Percentiles rank a stretch among this genome's conserved stretches.
phyloP scores from a whole-genome alignment of 176 grass and related monocot species.

The Coix lacrymajobi region DNA sequence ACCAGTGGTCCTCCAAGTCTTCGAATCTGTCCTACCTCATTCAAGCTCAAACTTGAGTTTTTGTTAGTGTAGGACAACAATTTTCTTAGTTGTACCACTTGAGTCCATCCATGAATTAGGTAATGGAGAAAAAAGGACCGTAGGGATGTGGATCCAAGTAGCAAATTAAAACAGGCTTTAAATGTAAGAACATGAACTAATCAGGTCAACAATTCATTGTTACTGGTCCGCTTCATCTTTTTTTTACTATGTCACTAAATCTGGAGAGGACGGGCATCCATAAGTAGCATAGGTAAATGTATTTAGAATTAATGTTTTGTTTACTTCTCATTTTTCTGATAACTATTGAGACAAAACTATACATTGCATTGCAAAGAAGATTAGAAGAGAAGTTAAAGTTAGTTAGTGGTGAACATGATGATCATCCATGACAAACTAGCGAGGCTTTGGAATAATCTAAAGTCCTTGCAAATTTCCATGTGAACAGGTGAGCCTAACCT shows the following conservation, averaged over 20 bases:
- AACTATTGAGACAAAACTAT: neutral
- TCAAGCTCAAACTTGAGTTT: slow-evolving; percentile 4
- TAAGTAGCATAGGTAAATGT: neutral
- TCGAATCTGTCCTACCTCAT: neutral
- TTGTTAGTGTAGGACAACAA: neutral
- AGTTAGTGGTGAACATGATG: slow-evolving; percentile 23
- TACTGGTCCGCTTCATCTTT: neutral
- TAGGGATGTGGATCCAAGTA: neutral
- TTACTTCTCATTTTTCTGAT: neutral
- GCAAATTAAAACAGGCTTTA: neutral
- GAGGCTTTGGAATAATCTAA: neutral
- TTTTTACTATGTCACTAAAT: neutral
- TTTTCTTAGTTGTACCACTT: neutral
- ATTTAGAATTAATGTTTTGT: neutral
- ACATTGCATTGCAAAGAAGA: neutral
- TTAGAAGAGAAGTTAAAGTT: neutral
- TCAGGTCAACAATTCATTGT: neutral
- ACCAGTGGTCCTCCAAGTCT: slow-evolving; percentile 12
- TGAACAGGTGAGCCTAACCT: neutral
- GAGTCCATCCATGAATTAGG: neutral
- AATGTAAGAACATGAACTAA: neutral
- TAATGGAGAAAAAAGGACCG: neutral
- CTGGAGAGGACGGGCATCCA: neutral
- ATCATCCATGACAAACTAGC: neutral
- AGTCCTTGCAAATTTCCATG: neutral